Conservation (phyloP, 192 early-diverging fungal species). For the Coemansia sp. region DNA sequence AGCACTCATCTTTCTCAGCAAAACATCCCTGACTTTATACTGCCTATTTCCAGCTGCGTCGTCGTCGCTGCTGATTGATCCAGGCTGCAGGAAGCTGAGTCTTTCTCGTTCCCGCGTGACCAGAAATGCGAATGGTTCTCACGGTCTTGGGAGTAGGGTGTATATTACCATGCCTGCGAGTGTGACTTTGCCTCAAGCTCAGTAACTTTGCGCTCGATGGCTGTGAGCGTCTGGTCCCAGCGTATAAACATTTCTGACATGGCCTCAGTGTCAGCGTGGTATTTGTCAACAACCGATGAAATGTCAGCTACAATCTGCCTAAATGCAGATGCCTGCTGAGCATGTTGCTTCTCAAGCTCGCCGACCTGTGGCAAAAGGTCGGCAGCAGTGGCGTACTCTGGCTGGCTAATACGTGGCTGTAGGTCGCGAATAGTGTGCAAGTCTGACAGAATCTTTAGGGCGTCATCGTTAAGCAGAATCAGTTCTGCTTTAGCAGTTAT, state of each 20-base stretch:
- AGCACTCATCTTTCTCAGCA: neutral
- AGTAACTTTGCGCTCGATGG: conserved; percentile 34
- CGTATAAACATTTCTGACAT: conserved; percentile 45
- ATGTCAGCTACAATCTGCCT: conserved; percentile 27
- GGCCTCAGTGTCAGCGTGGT: conserved; percentile 42
- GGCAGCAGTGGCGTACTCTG: conserved; percentile 41
- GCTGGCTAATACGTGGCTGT: conserved; percentile 38
- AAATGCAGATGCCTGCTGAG: conserved; percentile 23
- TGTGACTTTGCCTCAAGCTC: neutral
- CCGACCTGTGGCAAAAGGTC: conserved; percentile 18
- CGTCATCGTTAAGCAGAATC: conserved; percentile 35
- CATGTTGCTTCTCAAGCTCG: conserved; percentile 28
- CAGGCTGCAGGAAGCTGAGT: neutral
- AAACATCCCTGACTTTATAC: neutral
- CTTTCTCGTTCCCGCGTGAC: conserved; percentile 5
- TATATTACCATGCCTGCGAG: too few species aligned
- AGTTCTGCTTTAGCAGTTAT: conserved; percentile 41
- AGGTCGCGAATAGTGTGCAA: conserved; percentile 36
- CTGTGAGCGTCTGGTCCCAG: conserved; percentile 38
- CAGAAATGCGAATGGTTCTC: conserved; percentile 1
- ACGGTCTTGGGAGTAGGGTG: conserved; percentile 8
- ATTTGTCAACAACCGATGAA: conserved; percentile 40
- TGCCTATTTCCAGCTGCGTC: neutral
- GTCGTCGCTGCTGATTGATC: neutral
- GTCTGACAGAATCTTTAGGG: conserved; percentile 25